phyloP scores from a whole-genome alignment of 2,329 filamentous ascomycete genomes.

The Xylaria sp. region DNA sequence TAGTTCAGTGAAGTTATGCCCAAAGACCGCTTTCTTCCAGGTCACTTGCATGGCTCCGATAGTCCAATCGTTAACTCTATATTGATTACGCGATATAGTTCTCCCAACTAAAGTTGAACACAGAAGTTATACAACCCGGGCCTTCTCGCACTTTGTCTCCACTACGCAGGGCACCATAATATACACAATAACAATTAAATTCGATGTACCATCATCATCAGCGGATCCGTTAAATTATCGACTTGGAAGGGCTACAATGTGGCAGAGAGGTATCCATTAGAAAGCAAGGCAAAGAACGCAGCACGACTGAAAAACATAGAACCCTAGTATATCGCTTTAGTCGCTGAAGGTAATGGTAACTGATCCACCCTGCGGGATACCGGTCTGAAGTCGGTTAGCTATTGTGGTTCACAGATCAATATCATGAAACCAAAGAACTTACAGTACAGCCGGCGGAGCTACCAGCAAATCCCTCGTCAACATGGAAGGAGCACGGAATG shows the following conservation, averaged over 20 bases:
- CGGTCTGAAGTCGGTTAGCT: conserved; percentile 52
- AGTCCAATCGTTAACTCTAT: neutral
- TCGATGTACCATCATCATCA: conserved; percentile 44
- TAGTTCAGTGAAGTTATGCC: neutral
- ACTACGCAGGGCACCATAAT: conserved; percentile 36
- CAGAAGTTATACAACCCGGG: conserved; percentile 28
- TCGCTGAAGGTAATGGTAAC: conserved; percentile 59
- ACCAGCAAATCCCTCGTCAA: conserved; percentile 66
- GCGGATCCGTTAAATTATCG: conserved; percentile 39
- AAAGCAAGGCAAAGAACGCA: conserved; percentile 48
- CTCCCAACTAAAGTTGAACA: conserved; percentile 15
- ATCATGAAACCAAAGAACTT: conserved; percentile 56
- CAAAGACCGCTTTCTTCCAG: neutral
- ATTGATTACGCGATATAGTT: neutral
- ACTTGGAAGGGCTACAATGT: conserved; percentile 44
- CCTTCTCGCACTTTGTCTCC: neutral
- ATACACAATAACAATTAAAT: conserved; percentile 53
- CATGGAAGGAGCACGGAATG: conserved; percentile 70
- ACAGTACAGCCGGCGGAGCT: conserved; percentile 79
- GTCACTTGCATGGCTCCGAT: neutral
- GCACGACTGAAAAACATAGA: conserved; percentile 40
- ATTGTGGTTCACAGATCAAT: conserved; percentile 33
- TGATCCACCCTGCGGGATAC: conserved; percentile 54
- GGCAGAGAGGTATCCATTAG: conserved; percentile 50
- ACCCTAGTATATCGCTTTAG: conserved; percentile 34